A percentile compares a stretch with the other conserved stretches of the same genome.
phyloP scores from a whole-genome alignment of 2,329 filamentous ascomycete species.

The Pleoardoris graminearum region DNA sequence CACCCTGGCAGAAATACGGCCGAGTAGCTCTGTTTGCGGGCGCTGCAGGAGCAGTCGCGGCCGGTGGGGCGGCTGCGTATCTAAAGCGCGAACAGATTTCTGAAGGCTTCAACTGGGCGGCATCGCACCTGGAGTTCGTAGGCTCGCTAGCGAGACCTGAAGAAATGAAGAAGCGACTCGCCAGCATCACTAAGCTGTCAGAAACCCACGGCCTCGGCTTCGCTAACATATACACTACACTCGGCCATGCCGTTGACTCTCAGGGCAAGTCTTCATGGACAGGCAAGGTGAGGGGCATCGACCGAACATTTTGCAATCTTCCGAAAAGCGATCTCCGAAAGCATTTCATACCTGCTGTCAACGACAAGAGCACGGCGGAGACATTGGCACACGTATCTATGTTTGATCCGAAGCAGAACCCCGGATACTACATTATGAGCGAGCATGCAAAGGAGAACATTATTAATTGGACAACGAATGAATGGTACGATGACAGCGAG shows the following conservation, averaged over 20 bases:
- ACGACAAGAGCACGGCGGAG: conserved; percentile 79
- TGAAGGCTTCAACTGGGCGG: conserved; percentile 77
- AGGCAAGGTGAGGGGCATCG: conserved; percentile 65
- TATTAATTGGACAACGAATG: conserved; percentile 64
- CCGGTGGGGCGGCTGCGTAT: conserved; percentile 83
- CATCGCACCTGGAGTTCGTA: conserved; percentile 91
- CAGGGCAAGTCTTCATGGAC: conserved; percentile 46
- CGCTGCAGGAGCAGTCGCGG: conserved; percentile 77
- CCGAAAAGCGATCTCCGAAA: conserved; percentile 41
- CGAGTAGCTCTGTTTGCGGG: conserved; percentile 85
- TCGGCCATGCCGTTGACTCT: conserved; percentile 68
- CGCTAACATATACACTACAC: conserved; percentile 82
- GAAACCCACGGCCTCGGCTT: conserved; percentile 73
- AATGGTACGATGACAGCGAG: conserved; percentile 64
- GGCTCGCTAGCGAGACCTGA: conserved; percentile 83
- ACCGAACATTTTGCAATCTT: conserved; percentile 84
- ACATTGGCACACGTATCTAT: conserved; percentile 78
- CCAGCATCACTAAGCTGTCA: conserved; percentile 67
- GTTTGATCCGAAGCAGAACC: conserved; percentile 74
- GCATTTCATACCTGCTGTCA: conserved; percentile 57
- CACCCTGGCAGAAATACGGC: conserved; percentile 76
- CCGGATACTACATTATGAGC: conserved; percentile 70
- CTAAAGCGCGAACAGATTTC: conserved; percentile 79
- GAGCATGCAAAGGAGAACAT: conserved; percentile 68
- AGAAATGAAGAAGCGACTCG: conserved; percentile 75